These are phyloP conservation scores for Aspergillus sp. DNA, from an alignment of 2,329 filamentous ascomycete species.

Conservation along the genomic window DNA sequence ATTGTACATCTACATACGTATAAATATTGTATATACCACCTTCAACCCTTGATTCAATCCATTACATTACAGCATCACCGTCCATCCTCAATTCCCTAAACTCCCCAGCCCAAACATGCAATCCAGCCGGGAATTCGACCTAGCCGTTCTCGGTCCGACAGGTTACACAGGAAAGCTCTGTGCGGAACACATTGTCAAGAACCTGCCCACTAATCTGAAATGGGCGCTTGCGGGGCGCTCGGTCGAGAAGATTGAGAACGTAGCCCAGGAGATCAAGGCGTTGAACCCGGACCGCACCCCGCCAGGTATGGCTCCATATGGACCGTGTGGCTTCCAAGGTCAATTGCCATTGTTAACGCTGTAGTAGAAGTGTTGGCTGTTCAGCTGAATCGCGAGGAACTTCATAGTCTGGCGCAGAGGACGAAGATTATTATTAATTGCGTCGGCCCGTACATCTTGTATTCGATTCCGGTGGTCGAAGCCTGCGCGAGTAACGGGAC, in stretches of 20 bases:
- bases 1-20: background rate
- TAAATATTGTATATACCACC: background rate
- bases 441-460: constrained; percentile 63
- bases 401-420: constrained; percentile 53
- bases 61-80: background rate
- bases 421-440: constrained; percentile 61
- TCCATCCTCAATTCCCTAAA: background rate
- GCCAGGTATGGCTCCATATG: constrained; percentile 57
- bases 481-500: constrained; percentile 65
- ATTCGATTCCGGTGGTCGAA: constrained; percentile 64
- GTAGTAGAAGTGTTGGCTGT: constrained; percentile 45
- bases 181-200: constrained; percentile 70
- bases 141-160: constrained; percentile 66
- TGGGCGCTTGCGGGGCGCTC: constrained; percentile 89
- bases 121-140: constrained; percentile 57
- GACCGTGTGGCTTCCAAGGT: background rate
- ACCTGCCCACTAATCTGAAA: constrained; percentile 72
- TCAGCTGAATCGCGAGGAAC: constrained; percentile 50
- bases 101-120: constrained; percentile 34
- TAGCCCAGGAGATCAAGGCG: constrained; percentile 66
- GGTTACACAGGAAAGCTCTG: constrained; percentile 82
- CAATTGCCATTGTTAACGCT: constrained; percentile 5
- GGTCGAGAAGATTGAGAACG: constrained; percentile 66
- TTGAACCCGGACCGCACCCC: constrained; percentile 68
- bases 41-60: background rate